These are phyloP conservation scores for Scolecobasidium constrictum DNA, from an alignment of 2,329 filamentous ascomycete species.

Conservation along the genomic window DNA sequence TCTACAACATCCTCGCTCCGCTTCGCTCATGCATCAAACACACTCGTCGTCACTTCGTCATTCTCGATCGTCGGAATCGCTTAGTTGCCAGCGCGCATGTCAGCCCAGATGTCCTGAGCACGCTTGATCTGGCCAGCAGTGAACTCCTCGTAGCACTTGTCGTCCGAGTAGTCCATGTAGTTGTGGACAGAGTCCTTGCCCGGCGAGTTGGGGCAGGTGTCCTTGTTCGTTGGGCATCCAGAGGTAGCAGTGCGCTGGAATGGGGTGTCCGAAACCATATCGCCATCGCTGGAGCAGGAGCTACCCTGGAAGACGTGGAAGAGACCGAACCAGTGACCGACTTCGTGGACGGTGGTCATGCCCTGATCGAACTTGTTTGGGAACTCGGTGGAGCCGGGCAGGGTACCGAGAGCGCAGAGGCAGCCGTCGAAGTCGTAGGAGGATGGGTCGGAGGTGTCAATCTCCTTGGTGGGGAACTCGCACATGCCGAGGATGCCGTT, in stretches of 20 bases:
- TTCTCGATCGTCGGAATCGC: too few species aligned
- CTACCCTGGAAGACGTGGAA: constrained; percentile 1
- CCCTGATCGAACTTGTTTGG: background rate
- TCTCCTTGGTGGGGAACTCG: background rate
- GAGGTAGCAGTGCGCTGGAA: background rate
- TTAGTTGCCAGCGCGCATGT: background rate
- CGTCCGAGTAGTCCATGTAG: constrained; percentile 4
- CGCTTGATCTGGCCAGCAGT: constrained; percentile 1
- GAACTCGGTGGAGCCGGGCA: background rate
- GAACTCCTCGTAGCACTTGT: constrained; percentile 1
- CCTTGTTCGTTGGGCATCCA: constrained; percentile 1
- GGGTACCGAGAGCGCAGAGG: background rate
- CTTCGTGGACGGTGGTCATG: constrained; percentile 2
- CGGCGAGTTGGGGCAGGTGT: constrained; percentile 1
- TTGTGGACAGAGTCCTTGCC: constrained; percentile 6
- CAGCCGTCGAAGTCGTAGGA: background rate
- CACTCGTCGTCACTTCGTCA: too few species aligned
- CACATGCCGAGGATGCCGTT: background rate
- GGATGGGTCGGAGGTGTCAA: background rate
- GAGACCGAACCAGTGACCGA: constrained; percentile 5
- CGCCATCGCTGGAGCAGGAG: background rate
- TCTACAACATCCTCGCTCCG: too few species aligned
- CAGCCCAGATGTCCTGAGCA: background rate
- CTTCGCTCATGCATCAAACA: too few species aligned
- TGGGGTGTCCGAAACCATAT: constrained; percentile 2